phyloP scores from a whole-genome alignment of 2,329 filamentous ascomycete species.

The Trichophyton verrucosum region DNA sequence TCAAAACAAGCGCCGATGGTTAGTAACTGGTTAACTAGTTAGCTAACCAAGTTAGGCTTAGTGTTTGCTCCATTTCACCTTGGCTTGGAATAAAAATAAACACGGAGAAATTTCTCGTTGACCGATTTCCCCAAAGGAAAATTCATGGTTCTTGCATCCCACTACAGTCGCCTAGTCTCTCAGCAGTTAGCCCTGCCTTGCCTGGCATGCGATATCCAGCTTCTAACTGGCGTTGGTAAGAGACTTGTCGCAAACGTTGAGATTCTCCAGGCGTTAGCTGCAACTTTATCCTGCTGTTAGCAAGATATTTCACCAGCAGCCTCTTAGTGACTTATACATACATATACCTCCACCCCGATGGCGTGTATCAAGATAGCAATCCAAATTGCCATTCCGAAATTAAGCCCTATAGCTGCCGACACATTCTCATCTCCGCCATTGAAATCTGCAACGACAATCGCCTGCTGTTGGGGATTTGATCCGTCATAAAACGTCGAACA shows the following conservation, averaged over 20 bases:
- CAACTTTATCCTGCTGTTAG: background rate
- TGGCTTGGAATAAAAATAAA: too few species aligned
- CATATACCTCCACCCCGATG: constrained; percentile 38
- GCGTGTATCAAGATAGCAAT: constrained; percentile 42
- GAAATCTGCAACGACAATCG: constrained; percentile 12
- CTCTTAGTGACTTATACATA: background rate
- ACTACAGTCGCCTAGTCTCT: constrained; percentile 28
- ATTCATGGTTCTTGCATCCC: background rate
- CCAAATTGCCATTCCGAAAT: constrained; percentile 5
- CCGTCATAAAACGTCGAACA: constrained; percentile 3
- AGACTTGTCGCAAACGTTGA: constrained; percentile 43
- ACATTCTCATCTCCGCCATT: constrained; percentile 4
- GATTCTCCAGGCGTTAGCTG: constrained; percentile 42
- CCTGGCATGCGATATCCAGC: constrained; percentile 42
- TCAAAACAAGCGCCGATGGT: background rate
- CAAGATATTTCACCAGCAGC: background rate
- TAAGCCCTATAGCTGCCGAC: constrained; percentile 3
- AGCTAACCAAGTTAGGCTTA: background rate
- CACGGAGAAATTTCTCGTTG: too few species aligned
- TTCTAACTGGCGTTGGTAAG: constrained; percentile 45
- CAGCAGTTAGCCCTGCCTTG: constrained; percentile 34
- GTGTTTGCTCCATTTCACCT: background rate
- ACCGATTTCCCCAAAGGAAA: background rate
- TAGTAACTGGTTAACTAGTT: background rate
- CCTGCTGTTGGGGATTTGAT: background rate